Base-by-base conservation (phyloP, 2,329 filamentous ascomycete genomes). In the Scopulariopsis brevicaulis region DNA sequence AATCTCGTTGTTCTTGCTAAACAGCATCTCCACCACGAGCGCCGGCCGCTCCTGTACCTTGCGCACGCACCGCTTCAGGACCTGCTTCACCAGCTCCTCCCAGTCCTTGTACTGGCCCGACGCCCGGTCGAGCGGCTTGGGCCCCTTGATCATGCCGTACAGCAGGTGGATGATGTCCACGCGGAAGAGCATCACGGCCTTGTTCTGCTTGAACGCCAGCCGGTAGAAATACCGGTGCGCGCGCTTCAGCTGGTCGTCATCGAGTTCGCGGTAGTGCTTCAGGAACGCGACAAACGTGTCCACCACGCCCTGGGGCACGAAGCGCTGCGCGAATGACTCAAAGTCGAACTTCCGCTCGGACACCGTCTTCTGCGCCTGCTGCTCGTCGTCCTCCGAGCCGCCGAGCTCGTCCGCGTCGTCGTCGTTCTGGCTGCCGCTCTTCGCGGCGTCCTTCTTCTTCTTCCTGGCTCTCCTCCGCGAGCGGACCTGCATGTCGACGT, bases 261-360 rank as follows among this genome's bases (percentile, higher is more conserved):
- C 81, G 12, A 99, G 78, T 62, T 99, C 94, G 48, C 78, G 80
- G 71, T 96, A 96, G 71, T 85, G 93, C 53, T 79, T 82, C 0
- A 86, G 84, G 62, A 96, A 91, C 3, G 83, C 77, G 34, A 96
- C 79, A 67, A 96, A 99, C 0, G 93, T 95, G 69, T 97, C 86
- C 53, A 99, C 84, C 25, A 91, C 92, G 57, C 82, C 84, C 68
- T 97, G 92, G 0, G 86, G 87, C 53, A 88, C 81, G 65, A 97
- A 97, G 57, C 88, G 87, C 34, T 82, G 79, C 12, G 88, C 78
- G 68, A 96, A 97, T 2, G 87, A 83, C 59, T 81, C 84, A 68
- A 99, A 99, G 72, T 97, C 90, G 68, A 99, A 99, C 64, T 93
- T 96, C 56, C 94, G 85, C 69, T 99, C 94, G 50, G 82, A 86